Conservation (phyloP, 169 alveolate genomes). For the Cryptosporidium ryanae region DNA sequence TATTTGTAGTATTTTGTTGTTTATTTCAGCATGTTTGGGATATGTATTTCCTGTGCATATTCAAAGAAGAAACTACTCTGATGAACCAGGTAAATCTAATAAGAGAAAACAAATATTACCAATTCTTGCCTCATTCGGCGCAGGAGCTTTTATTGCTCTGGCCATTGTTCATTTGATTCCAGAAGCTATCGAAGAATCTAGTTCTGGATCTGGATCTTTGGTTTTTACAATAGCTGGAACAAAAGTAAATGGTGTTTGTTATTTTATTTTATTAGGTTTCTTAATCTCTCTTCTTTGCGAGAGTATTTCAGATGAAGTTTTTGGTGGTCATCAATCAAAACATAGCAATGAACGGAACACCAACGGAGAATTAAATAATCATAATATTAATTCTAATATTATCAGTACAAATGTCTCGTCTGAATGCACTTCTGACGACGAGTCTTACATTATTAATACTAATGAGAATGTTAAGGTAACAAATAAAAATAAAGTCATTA, state of each 20-base stretch:
- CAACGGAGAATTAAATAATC: not conserved
- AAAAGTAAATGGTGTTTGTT: slow-evolving; percentile 62
- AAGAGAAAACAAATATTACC: slow-evolving; percentile 4
- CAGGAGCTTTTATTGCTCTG: slow-evolving; percentile 74
- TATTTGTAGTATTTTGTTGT: slow-evolving; percentile 25
- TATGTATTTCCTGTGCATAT: slow-evolving; percentile 32
- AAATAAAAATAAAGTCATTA: not conserved
- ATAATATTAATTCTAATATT: slow-evolving; percentile 26
- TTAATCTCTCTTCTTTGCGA: slow-evolving; percentile 42
- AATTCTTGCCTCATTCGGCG: slow-evolving; percentile 45
- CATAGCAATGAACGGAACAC: not conserved
- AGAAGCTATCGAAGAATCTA: slow-evolving; percentile 55
- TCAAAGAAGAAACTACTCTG: not conserved
- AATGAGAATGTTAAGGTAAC: not conserved
- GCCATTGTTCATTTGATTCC: slow-evolving; percentile 66
- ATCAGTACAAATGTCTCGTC: slow-evolving; percentile 66
- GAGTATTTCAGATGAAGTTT: slow-evolving; percentile 32
- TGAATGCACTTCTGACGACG: slow-evolving; percentile 30
- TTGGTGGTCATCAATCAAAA: not conserved
- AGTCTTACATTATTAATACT: slow-evolving; percentile 24
- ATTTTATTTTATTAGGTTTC: slow-evolving; percentile 47
- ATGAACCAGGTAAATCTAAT: not conserved
- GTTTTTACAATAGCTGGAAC: slow-evolving; percentile 6
- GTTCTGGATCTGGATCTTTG: not conserved
- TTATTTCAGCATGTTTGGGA: slow-evolving; percentile 47